Percentiles rank a stretch among this genome's conserved stretches.
Evolutionary conservation across 345 rosid species (phyloP).

Genomic region (Stellera chamaejasme): DNA sequence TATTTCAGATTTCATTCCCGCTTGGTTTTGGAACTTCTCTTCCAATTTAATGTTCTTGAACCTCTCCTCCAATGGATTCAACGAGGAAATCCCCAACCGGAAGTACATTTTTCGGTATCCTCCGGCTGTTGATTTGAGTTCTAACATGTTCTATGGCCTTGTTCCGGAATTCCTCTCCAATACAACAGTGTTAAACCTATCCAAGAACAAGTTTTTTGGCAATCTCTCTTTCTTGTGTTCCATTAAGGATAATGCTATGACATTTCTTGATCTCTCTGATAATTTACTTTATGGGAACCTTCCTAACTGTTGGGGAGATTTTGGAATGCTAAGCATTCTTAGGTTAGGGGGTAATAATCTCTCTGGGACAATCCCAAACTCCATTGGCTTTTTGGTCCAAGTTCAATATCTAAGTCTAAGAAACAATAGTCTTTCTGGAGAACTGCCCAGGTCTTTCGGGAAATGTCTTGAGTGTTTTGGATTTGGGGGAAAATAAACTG

Average conservation of each 20-base stretch:
- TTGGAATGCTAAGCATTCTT: background rate
- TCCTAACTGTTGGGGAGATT: conserved; percentile 19
- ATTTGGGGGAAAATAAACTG: background rate
- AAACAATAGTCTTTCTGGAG: background rate
- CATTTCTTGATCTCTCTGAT: conserved; percentile 25
- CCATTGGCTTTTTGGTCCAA: conserved; percentile 5
- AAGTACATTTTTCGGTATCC: background rate
- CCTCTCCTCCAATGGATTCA: conserved; percentile 23
- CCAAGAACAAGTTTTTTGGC: conserved; percentile 29
- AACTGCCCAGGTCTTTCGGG: background rate
- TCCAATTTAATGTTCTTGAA: background rate
- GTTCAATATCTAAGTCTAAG: background rate
- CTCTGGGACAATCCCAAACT: conserved; percentile 14
- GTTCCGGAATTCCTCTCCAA: conserved; percentile 9
- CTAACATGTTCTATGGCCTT: conserved; percentile 11
- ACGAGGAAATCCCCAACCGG: conserved; percentile 20
- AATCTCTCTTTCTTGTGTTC: conserved; percentile 20
- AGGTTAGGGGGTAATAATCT: conserved; percentile 5
- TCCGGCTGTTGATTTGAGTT: conserved; percentile 13
- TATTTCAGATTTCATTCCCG: conserved; percentile 15
- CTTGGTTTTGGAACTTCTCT: conserved; percentile 19
- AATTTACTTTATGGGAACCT: conserved; percentile 24
- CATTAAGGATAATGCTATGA: conserved; percentile 1
- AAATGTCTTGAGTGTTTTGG: background rate
- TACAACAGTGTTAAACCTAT: conserved; percentile 23